Conservation (phyloP, 73 alveolate species). For the Diophrys appendiculata region DNA sequence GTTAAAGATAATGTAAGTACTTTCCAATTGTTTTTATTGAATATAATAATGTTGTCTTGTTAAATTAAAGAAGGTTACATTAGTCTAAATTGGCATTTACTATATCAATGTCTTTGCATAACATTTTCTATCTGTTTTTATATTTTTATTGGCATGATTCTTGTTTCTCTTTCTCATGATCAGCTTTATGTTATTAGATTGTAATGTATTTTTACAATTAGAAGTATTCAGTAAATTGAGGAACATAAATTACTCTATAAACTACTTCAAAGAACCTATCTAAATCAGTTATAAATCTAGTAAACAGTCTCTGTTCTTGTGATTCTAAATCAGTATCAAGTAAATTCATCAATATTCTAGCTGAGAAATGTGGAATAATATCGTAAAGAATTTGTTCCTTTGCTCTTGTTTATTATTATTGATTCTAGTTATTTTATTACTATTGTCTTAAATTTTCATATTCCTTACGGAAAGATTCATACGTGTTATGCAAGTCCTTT, state of each 20-base stretch:
- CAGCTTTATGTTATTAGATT: not conserved
- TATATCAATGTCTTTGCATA: slow-evolving; percentile 15
- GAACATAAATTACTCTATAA: not conserved
- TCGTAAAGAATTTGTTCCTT: not conserved
- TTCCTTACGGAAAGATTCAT: not conserved
- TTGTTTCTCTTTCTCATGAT: too few relatives aligned
- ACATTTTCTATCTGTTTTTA: not conserved
- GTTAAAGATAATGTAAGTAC: not conserved
- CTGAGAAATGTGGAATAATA: not conserved
- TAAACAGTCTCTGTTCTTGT: not conserved
- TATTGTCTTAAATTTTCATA: not conserved
- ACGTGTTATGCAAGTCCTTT: not conserved
- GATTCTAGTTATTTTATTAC: not conserved
- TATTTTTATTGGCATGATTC: too few relatives aligned
- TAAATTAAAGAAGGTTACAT: not conserved
- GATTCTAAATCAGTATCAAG: not conserved
- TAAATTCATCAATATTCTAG: not conserved
- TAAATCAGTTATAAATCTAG: not conserved
- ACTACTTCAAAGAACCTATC: not conserved
- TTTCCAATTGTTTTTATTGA: not conserved
- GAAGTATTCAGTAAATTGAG: not conserved
- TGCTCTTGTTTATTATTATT: not conserved
- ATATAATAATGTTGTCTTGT: not conserved
- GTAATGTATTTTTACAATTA: not conserved
- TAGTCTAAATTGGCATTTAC: not conserved